These are phyloP conservation scores for Aspergillus awamori DNA, from an alignment of 2,329 filamentous ascomycete species.

Conservation along the genomic window DNA sequence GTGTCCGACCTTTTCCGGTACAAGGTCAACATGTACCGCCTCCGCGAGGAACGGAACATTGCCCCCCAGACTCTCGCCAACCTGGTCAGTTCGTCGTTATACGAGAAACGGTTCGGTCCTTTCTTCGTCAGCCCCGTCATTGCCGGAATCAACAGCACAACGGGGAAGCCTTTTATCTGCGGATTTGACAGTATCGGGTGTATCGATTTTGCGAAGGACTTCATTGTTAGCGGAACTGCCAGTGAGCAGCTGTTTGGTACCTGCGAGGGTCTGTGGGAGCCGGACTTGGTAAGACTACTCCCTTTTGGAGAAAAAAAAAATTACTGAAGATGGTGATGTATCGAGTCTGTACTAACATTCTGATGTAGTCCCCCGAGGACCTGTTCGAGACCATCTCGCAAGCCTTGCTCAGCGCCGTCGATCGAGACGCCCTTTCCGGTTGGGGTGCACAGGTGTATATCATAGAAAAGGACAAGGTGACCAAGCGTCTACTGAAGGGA, in stretches of 20 bases:
- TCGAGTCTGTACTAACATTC: constrained; percentile 5
- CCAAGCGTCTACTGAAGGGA: constrained; percentile 96
- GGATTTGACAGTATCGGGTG: constrained; percentile 99
- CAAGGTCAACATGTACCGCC: constrained; percentile 99
- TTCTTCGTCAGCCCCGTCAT: constrained; percentile 96
- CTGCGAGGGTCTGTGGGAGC: constrained; percentile 97
- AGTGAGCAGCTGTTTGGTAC: constrained; percentile 98
- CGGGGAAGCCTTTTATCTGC: constrained; percentile 94
- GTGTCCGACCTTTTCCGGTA: constrained; percentile 97
- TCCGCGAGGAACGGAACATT: constrained; percentile 97
- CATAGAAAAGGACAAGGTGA: constrained; percentile 99
- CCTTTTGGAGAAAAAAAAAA: neutral
- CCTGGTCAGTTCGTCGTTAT: constrained; percentile 85
- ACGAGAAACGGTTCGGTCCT: constrained; percentile 93
- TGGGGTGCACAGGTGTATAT: constrained; percentile 99
- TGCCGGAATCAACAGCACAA: constrained; percentile 92
- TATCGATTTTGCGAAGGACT: constrained; percentile 99
- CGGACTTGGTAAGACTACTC: constrained; percentile 73
- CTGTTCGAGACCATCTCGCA: constrained; percentile 99
- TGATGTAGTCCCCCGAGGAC: constrained; percentile 69
- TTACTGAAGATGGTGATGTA: neutral
- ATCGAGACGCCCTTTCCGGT: constrained; percentile 92
- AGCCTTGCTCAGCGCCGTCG: constrained; percentile 90
- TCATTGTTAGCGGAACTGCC: constrained; percentile 95
- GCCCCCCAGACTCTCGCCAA: constrained; percentile 94